A percentile compares a stretch with the other conserved stretches of the same genome.
Evolutionary conservation across 129 eudicot species (phyloP).

Genomic region (Lonicera japonica): DNA sequence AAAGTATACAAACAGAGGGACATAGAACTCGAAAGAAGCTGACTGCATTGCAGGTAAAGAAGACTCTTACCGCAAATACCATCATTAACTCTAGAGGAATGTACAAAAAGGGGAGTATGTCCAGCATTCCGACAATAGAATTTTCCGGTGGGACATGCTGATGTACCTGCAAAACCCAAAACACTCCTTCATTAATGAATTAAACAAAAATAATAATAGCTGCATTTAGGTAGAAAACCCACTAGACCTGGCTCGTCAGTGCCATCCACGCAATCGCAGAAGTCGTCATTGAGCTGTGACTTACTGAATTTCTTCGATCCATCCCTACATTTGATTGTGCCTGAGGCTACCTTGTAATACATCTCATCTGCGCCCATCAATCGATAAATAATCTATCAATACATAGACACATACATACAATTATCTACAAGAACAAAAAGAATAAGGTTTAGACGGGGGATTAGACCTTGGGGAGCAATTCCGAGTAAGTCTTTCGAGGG

Average conservation of each 20-base stretch:
- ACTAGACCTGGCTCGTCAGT: slow-evolving; percentile 82
- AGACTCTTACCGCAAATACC: slow-evolving; percentile 78
- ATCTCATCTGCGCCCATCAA: slow-evolving; percentile 44
- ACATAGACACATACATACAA: background rate
- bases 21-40: background rate
- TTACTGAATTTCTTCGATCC: slow-evolving; percentile 69
- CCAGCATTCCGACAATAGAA: slow-evolving; percentile 77
- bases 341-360: slow-evolving; percentile 39
- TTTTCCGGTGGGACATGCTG: slow-evolving; percentile 84
- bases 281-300: slow-evolving; percentile 74
- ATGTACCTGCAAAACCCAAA: slow-evolving; percentile 58
- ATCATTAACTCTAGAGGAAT: slow-evolving; percentile 93
- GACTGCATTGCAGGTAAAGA: slow-evolving; percentile 5
- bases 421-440: background rate
- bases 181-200: too few species aligned
- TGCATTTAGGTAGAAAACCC: background rate
- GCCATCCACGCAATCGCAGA: slow-evolving; percentile 92
- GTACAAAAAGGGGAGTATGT: slow-evolving; percentile 54
- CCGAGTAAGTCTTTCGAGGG: slow-evolving; percentile 26
- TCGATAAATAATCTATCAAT: background rate
- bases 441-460: background rate
- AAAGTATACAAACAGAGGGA: background rate
- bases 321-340: slow-evolving; percentile 67
- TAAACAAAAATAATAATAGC: too few species aligned
- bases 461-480: slow-evolving; percentile 41